Base-by-base conservation (phyloP, 768 basidiomycete species). In the Lepiota brunneoincarnata region DNA sequence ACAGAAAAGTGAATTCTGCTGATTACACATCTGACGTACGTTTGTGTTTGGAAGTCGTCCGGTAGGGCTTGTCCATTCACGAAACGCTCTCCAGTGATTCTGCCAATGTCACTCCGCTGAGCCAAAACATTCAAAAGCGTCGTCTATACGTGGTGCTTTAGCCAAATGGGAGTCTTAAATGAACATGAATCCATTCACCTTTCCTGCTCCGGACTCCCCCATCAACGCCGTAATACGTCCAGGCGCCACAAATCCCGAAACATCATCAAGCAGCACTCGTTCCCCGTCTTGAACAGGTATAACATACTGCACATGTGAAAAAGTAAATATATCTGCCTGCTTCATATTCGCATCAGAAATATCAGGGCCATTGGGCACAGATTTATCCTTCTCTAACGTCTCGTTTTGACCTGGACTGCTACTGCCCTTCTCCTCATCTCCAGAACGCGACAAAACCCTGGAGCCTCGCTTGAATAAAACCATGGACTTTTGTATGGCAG, bases 221-320 rank as follows among this genome's bases (percentile, higher is more conserved):
- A 87, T 92, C 64, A 84, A 78, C 38, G 88, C 88, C 0, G 87
- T 90, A 52, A 93, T 69, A 51, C 81, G 91, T 2, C 93, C 93
- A 2, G 91, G 93, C 9, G 82, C 83, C 24, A 91, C 90, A 63
- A 80, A 94, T 0, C 92, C 91, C 17, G 84, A 88, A 12, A 94
- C 76, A 38, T 90, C 79, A 53, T 87, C 75, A 34, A 93, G 73
- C 0, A 93, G 73, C 28, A 66, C 70, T 42, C 82, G 71, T 24
- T 72, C 67, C 3, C 51, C 57, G 1, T 77, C 79, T 5, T 69
- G 57, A 18, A 87, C 75, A 2, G 81, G 80, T 0, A 93, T 84
- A 28, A 77, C 80, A 62, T 94, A 95, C 57, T 77, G 72, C 45
- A 92, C 58, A 54, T 84, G 73, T 54, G 84, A 77, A 90, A 91